Conservation (phyloP, 345 rosid species). For the Ailanthus altissimus region DNA sequence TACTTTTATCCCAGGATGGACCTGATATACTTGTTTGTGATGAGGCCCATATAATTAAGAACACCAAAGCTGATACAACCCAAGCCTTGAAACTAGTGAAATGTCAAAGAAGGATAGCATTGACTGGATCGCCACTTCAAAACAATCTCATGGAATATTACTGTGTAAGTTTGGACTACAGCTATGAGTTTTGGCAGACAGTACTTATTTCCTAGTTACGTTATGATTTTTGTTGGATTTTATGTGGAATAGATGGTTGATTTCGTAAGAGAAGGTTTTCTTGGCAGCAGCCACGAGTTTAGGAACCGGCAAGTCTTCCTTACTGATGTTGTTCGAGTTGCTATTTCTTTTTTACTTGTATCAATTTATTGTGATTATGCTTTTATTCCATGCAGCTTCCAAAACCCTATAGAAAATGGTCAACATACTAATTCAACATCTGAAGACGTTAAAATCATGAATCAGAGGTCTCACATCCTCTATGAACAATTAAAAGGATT, state of each 20-base stretch:
- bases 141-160: slow-evolving; percentile 99
- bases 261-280: slow-evolving; percentile 99
- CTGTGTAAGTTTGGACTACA: slow-evolving; percentile 64
- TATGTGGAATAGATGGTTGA: slow-evolving; percentile 90
- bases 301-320: slow-evolving; percentile 79
- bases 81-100: slow-evolving; percentile 93
- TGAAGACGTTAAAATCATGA: slow-evolving; percentile 97
- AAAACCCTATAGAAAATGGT: slow-evolving; percentile 97
- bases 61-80: slow-evolving; percentile 95
- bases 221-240: slow-evolving; percentile 22
- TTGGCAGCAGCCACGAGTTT: slow-evolving; percentile 98
- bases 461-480: slow-evolving; percentile 97
- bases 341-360: slow-evolving; percentile 16
- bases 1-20: slow-evolving; percentile 62
- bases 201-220: neutral
- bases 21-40: slow-evolving; percentile 99
- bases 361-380: slow-evolving; percentile 20
- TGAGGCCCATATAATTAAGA: slow-evolving; percentile 97
- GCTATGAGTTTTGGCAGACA: slow-evolving; percentile 14
- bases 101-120: slow-evolving; percentile 98
- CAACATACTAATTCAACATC: slow-evolving; percentile 97
- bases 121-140: slow-evolving; percentile 99
- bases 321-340: slow-evolving; percentile 22
- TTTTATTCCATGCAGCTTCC: slow-evolving; percentile 67
- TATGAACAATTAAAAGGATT: slow-evolving; percentile 97